Evolutionary conservation across 2,329 filamentous ascomycete genomes (phyloP).

Genomic region (Trichophyton equinum): DNA sequence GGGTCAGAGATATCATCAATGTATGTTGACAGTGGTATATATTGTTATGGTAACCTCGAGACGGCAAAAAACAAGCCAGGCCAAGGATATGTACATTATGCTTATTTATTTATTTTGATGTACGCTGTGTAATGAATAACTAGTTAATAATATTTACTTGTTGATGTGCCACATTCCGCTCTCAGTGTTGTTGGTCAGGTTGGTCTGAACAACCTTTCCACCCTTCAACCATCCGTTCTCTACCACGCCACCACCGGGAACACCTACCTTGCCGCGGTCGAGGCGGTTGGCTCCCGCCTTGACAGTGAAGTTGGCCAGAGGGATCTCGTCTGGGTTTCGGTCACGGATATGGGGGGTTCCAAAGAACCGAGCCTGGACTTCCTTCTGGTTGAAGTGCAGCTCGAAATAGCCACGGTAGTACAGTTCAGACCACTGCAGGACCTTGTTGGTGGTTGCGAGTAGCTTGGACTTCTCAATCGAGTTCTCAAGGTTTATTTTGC

Average conservation of each 20-base stretch:
- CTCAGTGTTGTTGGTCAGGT: constrained; percentile 25
- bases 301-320: constrained; percentile 37
- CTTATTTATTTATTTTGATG: too few species aligned
- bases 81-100: neutral
- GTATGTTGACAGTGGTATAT: too few species aligned
- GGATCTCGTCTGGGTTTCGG: constrained; percentile 7
- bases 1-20: too few species aligned
- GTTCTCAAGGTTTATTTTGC: constrained; percentile 42
- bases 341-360: constrained; percentile 20
- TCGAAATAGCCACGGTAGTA: constrained; percentile 66
- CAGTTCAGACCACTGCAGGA: constrained; percentile 60
- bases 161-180: constrained; percentile 19
- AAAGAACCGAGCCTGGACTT: constrained; percentile 52
- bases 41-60: too few species aligned
- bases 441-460: constrained; percentile 42
- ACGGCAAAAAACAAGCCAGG: too few species aligned
- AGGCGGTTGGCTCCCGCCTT: constrained; percentile 48
- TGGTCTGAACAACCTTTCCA: constrained; percentile 22
- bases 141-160: neutral
- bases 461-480: constrained; percentile 38
- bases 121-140: neutral
- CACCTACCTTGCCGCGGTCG: constrained; percentile 27
- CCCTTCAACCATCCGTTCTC: constrained; percentile 28
- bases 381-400: constrained; percentile 44
- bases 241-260: constrained; percentile 34